These are phyloP conservation scores for Eucalyptus cloeziana DNA, from an alignment of 345 rosid species.

Conservation along the genomic window DNA sequence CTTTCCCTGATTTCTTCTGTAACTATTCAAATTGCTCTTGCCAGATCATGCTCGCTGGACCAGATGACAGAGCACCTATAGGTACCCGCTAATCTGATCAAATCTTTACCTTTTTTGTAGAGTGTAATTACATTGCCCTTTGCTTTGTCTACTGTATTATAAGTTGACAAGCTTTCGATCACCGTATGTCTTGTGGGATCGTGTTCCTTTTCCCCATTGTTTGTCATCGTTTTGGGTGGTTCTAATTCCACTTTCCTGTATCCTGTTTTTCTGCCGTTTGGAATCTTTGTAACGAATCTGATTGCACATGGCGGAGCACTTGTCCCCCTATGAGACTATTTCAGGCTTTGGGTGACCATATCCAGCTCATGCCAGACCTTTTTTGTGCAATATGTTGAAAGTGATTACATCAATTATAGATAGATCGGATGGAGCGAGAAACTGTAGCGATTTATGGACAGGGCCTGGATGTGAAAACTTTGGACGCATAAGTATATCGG, in stretches of 20 bases:
- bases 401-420: not conserved
- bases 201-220: not conserved
- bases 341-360: not conserved
- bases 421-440: not conserved
- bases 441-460: not conserved
- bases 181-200: not conserved
- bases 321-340: not conserved
- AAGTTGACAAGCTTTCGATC: not conserved
- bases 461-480: not conserved
- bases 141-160: not conserved
- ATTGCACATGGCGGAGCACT: not conserved
- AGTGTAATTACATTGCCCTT: not conserved
- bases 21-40: not conserved
- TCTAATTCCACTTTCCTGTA: not conserved
- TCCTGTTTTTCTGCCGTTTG: not conserved
- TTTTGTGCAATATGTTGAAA: not conserved
- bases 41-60: conserved; percentile 56
- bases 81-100: not conserved
- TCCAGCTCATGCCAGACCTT: not conserved
- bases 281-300: not conserved
- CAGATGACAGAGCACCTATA: conserved; percentile 43
- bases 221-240: not conserved
- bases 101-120: not conserved
- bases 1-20: not conserved
- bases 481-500: not conserved